These are phyloP conservation scores for Beta macrorhiza DNA, from an alignment of 179 eudicot species.

Conservation along the genomic window DNA sequence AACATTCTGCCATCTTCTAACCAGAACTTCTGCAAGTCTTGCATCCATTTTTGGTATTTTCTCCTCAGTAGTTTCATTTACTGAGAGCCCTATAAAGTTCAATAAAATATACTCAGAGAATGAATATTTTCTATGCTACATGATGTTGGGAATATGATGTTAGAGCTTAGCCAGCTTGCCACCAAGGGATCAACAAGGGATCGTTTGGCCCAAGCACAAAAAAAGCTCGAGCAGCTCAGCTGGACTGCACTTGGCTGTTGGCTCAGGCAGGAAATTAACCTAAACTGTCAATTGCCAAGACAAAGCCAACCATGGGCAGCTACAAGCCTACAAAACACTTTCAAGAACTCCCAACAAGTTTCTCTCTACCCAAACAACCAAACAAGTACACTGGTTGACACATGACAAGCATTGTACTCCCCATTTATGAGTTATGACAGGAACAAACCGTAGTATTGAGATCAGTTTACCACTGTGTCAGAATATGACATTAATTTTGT, in stretches of 20 bases:
- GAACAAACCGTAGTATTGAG: neutral
- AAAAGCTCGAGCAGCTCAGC: neutral
- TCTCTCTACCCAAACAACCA: neutral
- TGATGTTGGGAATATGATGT: neutral
- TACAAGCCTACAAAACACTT: too few species aligned
- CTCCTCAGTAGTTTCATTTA: conserved; percentile 41
- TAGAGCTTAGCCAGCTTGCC: neutral
- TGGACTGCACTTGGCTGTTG: neutral
- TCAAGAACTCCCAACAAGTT: neutral
- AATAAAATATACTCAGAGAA: conserved; percentile 4
- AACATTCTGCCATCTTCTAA: conserved; percentile 80
- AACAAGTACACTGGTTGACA: neutral
- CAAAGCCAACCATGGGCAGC: neutral
- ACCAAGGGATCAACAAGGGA: neutral
- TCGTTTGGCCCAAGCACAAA: neutral
- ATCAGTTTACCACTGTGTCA: too few species aligned
- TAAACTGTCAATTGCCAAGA: neutral
- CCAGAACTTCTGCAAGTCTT: conserved; percentile 72
- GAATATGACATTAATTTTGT: too few species aligned
- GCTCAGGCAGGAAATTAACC: neutral
- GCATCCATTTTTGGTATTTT: conserved; percentile 89
- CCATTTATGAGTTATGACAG: neutral
- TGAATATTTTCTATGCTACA: neutral
- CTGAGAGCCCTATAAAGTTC: conserved; percentile 35
- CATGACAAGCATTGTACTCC: neutral